phyloP scores from a whole-genome alignment of 768 basidiomycete genomes.

The Tulasnella sp. region DNA sequence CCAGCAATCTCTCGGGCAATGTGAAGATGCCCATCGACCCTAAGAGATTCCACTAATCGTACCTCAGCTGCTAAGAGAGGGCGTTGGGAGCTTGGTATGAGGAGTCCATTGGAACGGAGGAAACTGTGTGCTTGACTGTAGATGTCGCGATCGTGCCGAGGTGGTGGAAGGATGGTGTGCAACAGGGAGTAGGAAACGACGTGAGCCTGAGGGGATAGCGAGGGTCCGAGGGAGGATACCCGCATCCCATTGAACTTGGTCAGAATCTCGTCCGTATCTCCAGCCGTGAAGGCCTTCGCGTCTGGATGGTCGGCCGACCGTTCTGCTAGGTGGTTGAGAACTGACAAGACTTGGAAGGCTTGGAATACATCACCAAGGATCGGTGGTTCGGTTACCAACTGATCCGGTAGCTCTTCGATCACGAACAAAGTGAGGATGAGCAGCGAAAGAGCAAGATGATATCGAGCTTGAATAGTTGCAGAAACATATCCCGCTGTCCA shows the following conservation, averaged over 20 bases:
- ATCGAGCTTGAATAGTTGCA: conserved; percentile 64
- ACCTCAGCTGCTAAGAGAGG: conserved; percentile 63
- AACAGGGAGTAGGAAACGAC: conserved; percentile 54
- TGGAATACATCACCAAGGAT: conserved; percentile 59
- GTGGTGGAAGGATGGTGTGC: conserved; percentile 39
- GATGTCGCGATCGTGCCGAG: conserved; percentile 1
- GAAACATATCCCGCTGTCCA: conserved; percentile 61
- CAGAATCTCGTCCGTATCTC: conserved; percentile 30
- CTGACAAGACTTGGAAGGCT: conserved; percentile 71
- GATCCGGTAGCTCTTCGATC: conserved; percentile 52
- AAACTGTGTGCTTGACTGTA: conserved; percentile 48
- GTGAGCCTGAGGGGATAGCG: background rate
- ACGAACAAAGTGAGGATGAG: conserved; percentile 68
- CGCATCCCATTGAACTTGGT: conserved; percentile 26
- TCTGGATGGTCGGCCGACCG: conserved; percentile 5
- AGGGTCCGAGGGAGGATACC: conserved; percentile 12
- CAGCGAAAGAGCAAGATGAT: conserved; percentile 66
- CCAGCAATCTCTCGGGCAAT: conserved; percentile 62
- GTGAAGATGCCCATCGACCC: conserved; percentile 58
- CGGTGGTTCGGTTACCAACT: conserved; percentile 54
- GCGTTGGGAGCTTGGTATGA: conserved; percentile 61
- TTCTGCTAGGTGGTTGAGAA: conserved; percentile 50
- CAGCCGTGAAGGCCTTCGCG: conserved; percentile 9
- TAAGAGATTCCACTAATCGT: conserved; percentile 65
- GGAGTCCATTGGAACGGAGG: conserved; percentile 60